A percentile compares a stretch with the other conserved stretches of the same genome.
These are phyloP conservation scores for Ensete glaucum DNA, from an alignment of 176 grass and related monocot species.

Conservation along the genomic window DNA sequence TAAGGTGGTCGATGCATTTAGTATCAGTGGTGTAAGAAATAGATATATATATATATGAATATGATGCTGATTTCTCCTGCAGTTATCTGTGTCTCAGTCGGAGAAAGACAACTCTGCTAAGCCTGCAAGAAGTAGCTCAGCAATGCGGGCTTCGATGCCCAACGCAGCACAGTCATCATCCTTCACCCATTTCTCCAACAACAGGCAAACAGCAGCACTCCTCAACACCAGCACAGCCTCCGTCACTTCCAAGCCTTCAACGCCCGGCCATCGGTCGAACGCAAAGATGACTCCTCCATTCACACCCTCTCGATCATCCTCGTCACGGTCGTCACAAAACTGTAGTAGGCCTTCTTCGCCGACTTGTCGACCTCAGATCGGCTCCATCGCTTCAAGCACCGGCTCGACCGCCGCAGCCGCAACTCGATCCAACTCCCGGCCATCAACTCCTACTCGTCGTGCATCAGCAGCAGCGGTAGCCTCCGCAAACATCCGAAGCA, in stretches of 20 bases:
- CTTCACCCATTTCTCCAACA: background rate
- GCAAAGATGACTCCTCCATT: background rate
- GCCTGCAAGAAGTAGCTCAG: background rate
- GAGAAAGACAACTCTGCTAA: background rate
- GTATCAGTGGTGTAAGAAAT: too few species aligned
- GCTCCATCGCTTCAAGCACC: background rate
- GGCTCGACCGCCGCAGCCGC: background rate
- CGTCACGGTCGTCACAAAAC: background rate
- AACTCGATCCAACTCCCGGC: constrained; percentile 6
- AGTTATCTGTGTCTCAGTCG: constrained; percentile 9
- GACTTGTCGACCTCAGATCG: background rate
- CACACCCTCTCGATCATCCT: background rate
- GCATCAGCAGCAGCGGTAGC: background rate
- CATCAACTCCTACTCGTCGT: constrained; percentile 14
- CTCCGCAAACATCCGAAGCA: too few species aligned
- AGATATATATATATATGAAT: too few species aligned
- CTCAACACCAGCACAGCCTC: constrained; percentile 22
- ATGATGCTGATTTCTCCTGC: background rate
- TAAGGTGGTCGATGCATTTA: too few species aligned
- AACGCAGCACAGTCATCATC: background rate
- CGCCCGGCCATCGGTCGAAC: background rate
- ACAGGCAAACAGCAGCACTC: constrained; percentile 1
- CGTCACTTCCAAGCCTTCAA: constrained; percentile 14
- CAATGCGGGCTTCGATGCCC: background rate
- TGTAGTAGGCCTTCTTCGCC: background rate